These are phyloP conservation scores for Saccharomyces pastorianus DNA, from an alignment of 1,139 yeast genomes.

Conservation along the genomic window DNA sequence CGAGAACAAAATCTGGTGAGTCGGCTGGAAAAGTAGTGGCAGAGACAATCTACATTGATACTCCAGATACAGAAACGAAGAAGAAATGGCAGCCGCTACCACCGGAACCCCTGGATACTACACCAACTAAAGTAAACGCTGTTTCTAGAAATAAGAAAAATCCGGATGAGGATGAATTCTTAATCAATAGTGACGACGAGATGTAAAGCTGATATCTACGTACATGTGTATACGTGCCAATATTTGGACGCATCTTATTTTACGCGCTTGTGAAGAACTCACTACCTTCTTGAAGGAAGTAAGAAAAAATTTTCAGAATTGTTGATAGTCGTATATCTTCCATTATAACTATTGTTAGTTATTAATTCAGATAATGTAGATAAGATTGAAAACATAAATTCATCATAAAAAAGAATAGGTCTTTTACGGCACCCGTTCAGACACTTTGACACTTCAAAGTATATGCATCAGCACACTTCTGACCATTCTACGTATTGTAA, in stretches of 20 bases:
- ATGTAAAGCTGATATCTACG: slow-evolving; percentile 7
- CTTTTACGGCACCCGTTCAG: neutral
- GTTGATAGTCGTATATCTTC: slow-evolving; percentile 2
- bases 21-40: slow-evolving; percentile 21
- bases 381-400: slow-evolving; percentile 22
- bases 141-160: slow-evolving; percentile 9
- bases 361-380: slow-evolving; percentile 32
- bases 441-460: slow-evolving; percentile 1
- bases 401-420: slow-evolving; percentile 16
- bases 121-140: slow-evolving; percentile 23
- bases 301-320: neutral
- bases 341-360: slow-evolving; percentile 18
- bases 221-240: neutral
- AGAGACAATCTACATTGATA: slow-evolving; percentile 28
- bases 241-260: neutral
- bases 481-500: neutral
- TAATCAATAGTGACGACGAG: slow-evolving; percentile 29
- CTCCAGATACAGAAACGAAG: slow-evolving; percentile 24
- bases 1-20: slow-evolving; percentile 28
- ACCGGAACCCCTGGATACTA: slow-evolving; percentile 21
- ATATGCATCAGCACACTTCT: neutral
- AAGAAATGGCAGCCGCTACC: slow-evolving; percentile 25
- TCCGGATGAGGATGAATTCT: slow-evolving; percentile 25
- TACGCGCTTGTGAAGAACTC: neutral
- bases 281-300: neutral